Evolutionary conservation across 257 asterid genomes (phyloP).

Genomic region (Solanum tacnaense): DNA sequence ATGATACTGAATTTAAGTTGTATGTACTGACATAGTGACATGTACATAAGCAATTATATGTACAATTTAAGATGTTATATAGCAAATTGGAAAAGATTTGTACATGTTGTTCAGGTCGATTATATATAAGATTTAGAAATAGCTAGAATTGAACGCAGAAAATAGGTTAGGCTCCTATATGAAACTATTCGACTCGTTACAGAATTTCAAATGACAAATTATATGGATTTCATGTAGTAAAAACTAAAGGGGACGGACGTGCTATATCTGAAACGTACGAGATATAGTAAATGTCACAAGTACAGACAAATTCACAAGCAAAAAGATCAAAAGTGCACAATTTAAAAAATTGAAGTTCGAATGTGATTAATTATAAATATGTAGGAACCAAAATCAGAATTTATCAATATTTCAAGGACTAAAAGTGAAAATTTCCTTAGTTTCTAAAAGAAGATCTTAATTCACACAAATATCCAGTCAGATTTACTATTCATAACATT

Average conservation of each 20-base stretch:
- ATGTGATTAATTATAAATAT: background rate
- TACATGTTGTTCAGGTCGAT: background rate
- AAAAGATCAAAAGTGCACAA: fast-evolving
- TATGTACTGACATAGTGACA: background rate
- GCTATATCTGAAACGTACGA: fast-evolving
- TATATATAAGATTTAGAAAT: background rate
- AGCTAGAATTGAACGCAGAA: background rate
- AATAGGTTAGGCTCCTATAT: background rate
- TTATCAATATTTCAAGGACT: background rate
- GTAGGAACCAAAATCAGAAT: background rate
- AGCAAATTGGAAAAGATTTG: background rate
- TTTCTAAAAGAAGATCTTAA: background rate
- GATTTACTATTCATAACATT: background rate
- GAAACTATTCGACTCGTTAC: background rate
- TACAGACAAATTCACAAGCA: fast-evolving
- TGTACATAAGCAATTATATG: background rate
- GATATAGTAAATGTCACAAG: background rate
- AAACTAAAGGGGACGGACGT: fast-evolving
- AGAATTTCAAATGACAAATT: background rate
- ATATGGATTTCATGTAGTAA: background rate
- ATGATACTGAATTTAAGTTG: background rate
- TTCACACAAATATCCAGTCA: background rate
- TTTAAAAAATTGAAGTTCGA: background rate
- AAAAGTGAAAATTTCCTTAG: background rate
- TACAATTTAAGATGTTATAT: background rate